Percentiles rank a stretch among this genome's conserved stretches.
Evolutionary conservation across 495 filamentous ascomycete species (phyloP).

Genomic region (Penicillium pancosmium): DNA sequence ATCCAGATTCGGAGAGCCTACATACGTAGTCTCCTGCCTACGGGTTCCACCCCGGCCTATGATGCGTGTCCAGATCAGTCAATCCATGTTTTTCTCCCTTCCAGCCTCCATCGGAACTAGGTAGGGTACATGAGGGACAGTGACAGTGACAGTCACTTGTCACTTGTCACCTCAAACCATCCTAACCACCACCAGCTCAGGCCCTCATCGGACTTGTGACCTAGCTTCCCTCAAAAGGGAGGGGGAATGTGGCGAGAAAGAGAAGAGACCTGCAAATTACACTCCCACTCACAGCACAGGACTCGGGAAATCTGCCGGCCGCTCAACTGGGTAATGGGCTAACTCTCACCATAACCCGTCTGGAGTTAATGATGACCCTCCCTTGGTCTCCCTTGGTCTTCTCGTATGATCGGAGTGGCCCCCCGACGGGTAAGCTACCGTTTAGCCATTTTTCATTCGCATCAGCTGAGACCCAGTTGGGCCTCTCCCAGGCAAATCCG

Average conservation of each 20-base stretch:
- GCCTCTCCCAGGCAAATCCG: conserved; percentile 12
- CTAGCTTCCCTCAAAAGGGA: neutral
- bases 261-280: conserved; percentile 3
- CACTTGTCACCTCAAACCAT: too few relatives aligned
- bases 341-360: neutral
- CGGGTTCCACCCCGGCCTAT: conserved; percentile 6
- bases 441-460: conserved; percentile 11
- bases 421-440: neutral
- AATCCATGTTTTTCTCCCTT: neutral
- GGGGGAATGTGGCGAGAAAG: conserved; percentile 19
- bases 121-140: too few relatives aligned
- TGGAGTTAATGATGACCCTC: conserved; percentile 9
- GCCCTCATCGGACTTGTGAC: neutral
- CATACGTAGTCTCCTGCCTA: conserved; percentile 9
- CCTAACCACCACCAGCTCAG: neutral
- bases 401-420: conserved; percentile 5
- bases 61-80: conserved; percentile 3
- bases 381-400: neutral
- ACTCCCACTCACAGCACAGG: conserved; percentile 21
- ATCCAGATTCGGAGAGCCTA: conserved; percentile 19
- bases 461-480: conserved; percentile 26
- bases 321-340: conserved; percentile 27
- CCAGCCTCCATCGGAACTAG: too few relatives aligned
- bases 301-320: conserved; percentile 24
- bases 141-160: too few relatives aligned